phyloP scores from a whole-genome alignment of 2,329 filamentous ascomycete genomes.

The Cyphellophora attinorum region DNA sequence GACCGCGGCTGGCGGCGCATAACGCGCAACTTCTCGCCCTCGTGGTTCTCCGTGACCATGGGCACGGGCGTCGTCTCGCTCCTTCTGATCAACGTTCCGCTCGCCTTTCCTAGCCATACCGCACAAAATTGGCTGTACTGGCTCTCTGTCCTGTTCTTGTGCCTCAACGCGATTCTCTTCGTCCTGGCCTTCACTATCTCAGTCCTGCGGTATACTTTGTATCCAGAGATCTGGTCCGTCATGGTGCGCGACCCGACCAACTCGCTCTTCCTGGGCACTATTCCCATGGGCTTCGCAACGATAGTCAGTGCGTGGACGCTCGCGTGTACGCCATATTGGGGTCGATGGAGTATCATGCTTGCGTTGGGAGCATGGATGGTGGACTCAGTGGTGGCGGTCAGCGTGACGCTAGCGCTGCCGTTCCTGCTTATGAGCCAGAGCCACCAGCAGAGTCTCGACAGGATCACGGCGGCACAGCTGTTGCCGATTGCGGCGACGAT shows the following conservation, averaged over 20 bases:
- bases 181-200: conserved; percentile 36
- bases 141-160: conserved; percentile 52
- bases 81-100: conserved; percentile 53
- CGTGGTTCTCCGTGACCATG: conserved; percentile 53
- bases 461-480: conserved; percentile 58
- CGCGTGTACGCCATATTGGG: conserved; percentile 53
- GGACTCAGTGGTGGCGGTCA: conserved; percentile 43
- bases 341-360: conserved; percentile 43
- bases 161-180: conserved; percentile 52
- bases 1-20: conserved; percentile 22
- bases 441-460: conserved; percentile 39
- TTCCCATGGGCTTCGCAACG: conserved; percentile 61
- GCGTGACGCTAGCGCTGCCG: conserved; percentile 46
- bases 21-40: conserved; percentile 35
- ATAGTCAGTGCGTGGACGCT: conserved; percentile 57
- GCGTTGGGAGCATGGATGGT: conserved; percentile 53
- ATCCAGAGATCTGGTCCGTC: conserved; percentile 54
- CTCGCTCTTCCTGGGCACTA: conserved; percentile 58
- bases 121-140: conserved; percentile 47
- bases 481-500: conserved; percentile 60
- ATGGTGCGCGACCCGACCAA: conserved; percentile 61
- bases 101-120: no score
- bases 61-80: conserved; percentile 60
- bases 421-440: conserved; percentile 29
- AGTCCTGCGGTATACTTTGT: conserved; percentile 52